A percentile compares a stretch with the other conserved stretches of the same genome.
phyloP scores from a whole-genome alignment of 768 basidiomycete genomes.

The Leccinum truebloodii region DNA sequence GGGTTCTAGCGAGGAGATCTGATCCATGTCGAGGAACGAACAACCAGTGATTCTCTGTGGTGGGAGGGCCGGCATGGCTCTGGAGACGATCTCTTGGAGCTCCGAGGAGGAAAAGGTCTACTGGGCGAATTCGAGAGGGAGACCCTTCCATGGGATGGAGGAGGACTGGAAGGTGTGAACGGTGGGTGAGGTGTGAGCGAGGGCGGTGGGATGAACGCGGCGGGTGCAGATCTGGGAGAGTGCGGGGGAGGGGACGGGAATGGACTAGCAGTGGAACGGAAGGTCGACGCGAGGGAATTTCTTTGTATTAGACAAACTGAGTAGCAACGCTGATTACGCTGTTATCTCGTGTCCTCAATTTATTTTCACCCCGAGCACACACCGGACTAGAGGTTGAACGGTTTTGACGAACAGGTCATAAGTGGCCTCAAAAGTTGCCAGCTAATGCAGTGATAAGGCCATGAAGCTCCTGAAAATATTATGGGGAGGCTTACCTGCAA shows the following conservation, averaged over 20 bases:
- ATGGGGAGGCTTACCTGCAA: no score
- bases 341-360: no score
- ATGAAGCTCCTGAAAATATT: no score
- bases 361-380: no score
- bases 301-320: no score
- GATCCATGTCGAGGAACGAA: conserved; percentile 33
- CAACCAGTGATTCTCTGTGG: background rate
- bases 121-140: conserved; percentile 70
- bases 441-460: no score
- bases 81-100: conserved; percentile 70
- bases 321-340: no score
- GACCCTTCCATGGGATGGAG: conserved; percentile 64
- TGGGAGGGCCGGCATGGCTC: conserved; percentile 45
- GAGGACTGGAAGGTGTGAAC: conserved; percentile 54
- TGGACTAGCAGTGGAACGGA: no score
- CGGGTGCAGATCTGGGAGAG: conserved; percentile 1
- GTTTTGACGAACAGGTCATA: no score
- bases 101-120: conserved; percentile 54
- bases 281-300: no score
- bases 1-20: conserved; percentile 32
- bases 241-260: background rate
- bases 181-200: conserved; percentile 47
- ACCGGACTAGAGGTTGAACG: no score
- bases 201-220: conserved; percentile 30
- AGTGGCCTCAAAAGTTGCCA: no score